Percentiles rank a stretch among this genome's conserved stretches.
These are phyloP conservation scores for Acer campestre DNA, from an alignment of 345 rosid species.

Conservation along the genomic window DNA sequence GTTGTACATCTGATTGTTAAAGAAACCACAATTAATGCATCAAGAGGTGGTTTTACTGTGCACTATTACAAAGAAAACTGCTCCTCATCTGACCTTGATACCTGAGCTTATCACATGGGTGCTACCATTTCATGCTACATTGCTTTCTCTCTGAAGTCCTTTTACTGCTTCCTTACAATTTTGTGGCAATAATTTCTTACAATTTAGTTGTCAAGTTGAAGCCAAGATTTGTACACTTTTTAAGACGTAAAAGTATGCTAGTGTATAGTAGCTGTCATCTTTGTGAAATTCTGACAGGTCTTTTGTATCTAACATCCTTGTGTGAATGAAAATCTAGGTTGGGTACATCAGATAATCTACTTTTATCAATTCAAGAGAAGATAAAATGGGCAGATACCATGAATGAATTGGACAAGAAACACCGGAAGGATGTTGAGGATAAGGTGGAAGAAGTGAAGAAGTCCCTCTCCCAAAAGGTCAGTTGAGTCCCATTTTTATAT, in stretches of 20 bases:
- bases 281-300: background rate
- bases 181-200: background rate
- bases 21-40: background rate
- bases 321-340: conserved; percentile 54
- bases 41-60: background rate
- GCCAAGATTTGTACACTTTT: background rate
- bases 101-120: background rate
- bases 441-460: conserved; percentile 82
- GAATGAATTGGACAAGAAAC: conserved; percentile 87
- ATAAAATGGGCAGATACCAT: conserved; percentile 98
- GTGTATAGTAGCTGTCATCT: background rate
- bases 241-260: background rate
- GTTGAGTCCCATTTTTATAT: conserved; percentile 52
- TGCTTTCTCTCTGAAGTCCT: background rate
- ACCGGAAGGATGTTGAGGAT: conserved; percentile 78
- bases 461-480: conserved; percentile 85
- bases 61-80: background rate
- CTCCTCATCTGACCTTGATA: background rate
- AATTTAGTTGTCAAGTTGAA: conserved; percentile 1
- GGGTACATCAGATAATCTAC: conserved; percentile 81
- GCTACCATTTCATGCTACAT: background rate
- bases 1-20: background rate
- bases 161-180: background rate
- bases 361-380: conserved; percentile 88
- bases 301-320: background rate